A percentile compares a stretch with the other conserved stretches of the same genome.
Conservation (phyloP, 169 alveolate genomes). For the Babesia ovis region DNA sequence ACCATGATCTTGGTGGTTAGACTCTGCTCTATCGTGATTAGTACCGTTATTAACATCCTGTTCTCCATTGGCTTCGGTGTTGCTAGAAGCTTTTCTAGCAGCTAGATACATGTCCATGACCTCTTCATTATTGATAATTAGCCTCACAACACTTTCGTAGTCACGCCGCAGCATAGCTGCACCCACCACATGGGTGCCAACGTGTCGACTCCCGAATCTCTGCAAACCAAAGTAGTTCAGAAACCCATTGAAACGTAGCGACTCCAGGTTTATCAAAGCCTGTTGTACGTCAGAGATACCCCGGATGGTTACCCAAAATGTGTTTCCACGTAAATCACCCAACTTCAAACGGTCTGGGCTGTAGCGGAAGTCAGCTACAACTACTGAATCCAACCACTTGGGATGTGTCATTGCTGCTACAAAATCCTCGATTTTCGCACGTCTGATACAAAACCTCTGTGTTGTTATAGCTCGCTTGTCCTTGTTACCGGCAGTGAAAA, state of each 20-base stretch:
- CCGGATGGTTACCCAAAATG: constrained; percentile 87
- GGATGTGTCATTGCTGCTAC: constrained; percentile 70
- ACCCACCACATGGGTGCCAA: constrained; percentile 89
- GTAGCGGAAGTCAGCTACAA: constrained; percentile 81
- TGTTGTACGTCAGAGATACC: constrained; percentile 66
- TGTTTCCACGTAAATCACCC: constrained; percentile 90
- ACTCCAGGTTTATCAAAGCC: constrained; percentile 72
- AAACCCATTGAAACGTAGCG: constrained; percentile 84
- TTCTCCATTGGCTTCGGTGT: constrained; percentile 46
- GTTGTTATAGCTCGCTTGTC: constrained; percentile 93
- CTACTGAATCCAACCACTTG: constrained; percentile 78
- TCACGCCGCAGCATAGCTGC: constrained; percentile 81
- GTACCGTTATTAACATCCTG: not conserved
- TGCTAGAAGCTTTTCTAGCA: not conserved
- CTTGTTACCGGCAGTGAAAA: constrained; percentile 89
- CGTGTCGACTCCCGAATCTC: constrained; percentile 88
- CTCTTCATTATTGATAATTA: constrained; percentile 68
- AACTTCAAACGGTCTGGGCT: constrained; percentile 80
- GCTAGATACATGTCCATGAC: constrained; percentile 13
- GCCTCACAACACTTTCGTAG: constrained; percentile 74
- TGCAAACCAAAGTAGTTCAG: constrained; percentile 92
- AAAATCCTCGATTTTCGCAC: constrained; percentile 73
- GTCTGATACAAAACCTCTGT: constrained; percentile 77
- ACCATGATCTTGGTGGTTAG: not conserved
- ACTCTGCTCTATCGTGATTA: not conserved